Conservation (phyloP, 805 yeast species). For the Pichia cephalocereana region DNA sequence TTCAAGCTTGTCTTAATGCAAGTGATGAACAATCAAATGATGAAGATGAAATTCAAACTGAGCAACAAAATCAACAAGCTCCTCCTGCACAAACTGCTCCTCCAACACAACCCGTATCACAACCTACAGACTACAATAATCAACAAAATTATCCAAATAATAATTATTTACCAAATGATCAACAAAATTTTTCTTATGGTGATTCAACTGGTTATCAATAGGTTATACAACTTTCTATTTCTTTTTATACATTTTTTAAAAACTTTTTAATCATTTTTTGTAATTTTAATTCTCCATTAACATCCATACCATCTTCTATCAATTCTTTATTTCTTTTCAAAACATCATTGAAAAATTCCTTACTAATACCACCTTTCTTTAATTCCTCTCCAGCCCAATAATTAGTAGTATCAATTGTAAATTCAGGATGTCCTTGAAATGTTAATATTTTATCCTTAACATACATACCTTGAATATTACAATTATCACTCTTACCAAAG, state of each 20-base stretch:
- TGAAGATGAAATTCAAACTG: slow-evolving; percentile 29
- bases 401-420: slow-evolving; percentile 29
- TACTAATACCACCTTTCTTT: slow-evolving; percentile 6
- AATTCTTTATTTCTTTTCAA: slow-evolving; percentile 1
- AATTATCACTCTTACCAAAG: slow-evolving; percentile 46
- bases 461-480: slow-evolving; percentile 61
- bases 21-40: slow-evolving; percentile 74
- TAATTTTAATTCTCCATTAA: slow-evolving; percentile 2
- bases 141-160: slow-evolving; percentile 11
- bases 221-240: no score
- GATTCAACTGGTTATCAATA: slow-evolving; percentile 12
- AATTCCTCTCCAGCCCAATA: slow-evolving; percentile 3
- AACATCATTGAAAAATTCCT: slow-evolving; percentile 3
- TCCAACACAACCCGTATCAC: no score
- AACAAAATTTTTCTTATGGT: slow-evolving; percentile 8
- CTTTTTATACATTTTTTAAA: background rate
- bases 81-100: slow-evolving; percentile 16
- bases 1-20: slow-evolving; percentile 94
- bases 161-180: slow-evolving; percentile 3
- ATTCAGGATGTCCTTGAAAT: slow-evolving; percentile 91
- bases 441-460: slow-evolving; percentile 46
- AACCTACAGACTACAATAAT: background rate
- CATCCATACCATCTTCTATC: slow-evolving; percentile 3
- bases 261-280: slow-evolving; percentile 2
- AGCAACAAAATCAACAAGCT: slow-evolving; percentile 24